Base-by-base conservation (phyloP, 2,329 filamentous ascomycete species). In the Stylonectria norvegica region DNA sequence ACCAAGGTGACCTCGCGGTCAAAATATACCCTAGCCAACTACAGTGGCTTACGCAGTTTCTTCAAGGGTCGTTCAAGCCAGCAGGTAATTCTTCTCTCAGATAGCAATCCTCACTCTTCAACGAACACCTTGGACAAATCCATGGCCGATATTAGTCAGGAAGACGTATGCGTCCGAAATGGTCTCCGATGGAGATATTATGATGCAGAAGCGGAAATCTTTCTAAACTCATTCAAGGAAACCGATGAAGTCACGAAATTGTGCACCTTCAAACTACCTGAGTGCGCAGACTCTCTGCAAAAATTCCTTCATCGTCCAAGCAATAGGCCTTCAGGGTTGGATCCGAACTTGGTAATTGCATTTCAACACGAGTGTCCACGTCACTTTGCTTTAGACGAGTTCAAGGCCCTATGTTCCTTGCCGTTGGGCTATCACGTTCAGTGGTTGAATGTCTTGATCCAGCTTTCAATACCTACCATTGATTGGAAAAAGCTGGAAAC, bases 261-360 rank as follows among this genome's bases (percentile, higher is more conserved):
- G 0, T 57, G 52, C 15, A 55, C 48, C 1, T 45, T 49, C 10
- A 34, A 39, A 5, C 36, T 57, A 3, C 51, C 54, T 2, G 3
- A 15, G 1, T 40, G 35, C 8, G 39, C 47, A 6, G 4, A 35
- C 3, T 15, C 19, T 3, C 16, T 58, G 35, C 27, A 49, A 2
- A 30, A 11, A 4, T 59, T 56, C 7, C 36, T 57, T 4, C 7
- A 20, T 1, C 50, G 43, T 1, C 42, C 36, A 1, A 46, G 40
- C 34, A 0, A 4, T 0, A 3, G 17, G 1, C 47, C 50, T 4
- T 22, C 50, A 5, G 49, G 52, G 0, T 15, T 44, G 15, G 45
- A 47, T 1, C 63, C 74, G 0, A 85, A 86, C 40, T 48, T 65
- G 0, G 70, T 76, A 0, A 67, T 85, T 10, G 68, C 79, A 0